Conservation (phyloP, 2,329 filamentous ascomycete species). For the Alternaria solani region DNA sequence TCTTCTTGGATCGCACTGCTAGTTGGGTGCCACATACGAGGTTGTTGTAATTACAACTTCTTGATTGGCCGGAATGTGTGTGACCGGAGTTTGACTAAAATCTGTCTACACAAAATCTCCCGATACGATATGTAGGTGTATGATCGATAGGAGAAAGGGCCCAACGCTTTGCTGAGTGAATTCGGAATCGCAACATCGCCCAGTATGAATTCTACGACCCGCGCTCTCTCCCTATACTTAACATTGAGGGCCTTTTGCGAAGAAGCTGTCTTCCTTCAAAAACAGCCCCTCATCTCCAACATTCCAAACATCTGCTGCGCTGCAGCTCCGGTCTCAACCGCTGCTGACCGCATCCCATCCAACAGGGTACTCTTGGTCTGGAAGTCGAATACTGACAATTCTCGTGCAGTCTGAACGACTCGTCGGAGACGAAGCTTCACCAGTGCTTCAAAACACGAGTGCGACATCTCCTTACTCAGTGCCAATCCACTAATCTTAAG, state of each 20-base stretch:
- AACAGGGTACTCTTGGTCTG: background rate
- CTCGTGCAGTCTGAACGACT: background rate
- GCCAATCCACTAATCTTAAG: background rate
- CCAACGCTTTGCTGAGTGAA: no score
- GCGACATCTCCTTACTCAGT: conserved; percentile 1
- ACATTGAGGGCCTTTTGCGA: background rate
- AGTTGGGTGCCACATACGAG: no score
- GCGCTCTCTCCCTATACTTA: no score
- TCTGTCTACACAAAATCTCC: no score
- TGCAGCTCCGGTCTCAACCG: background rate
- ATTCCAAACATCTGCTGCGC: conserved; percentile 2
- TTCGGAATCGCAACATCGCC: no score
- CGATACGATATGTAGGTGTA: no score
- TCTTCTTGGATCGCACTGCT: no score
- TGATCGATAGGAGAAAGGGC: no score
- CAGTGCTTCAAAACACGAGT: background rate
- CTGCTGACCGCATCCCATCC: background rate
- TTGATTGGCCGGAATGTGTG: no score
- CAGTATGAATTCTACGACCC: no score
- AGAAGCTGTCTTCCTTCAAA: background rate
- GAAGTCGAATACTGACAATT: background rate
- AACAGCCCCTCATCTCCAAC: background rate
- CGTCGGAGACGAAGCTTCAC: background rate
- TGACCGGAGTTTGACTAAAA: no score
- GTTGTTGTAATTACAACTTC: rapidly evolving